Percentiles rank a stretch among this genome's conserved stretches.
phyloP scores from a whole-genome alignment of 2,329 filamentous ascomycete genomes.

The Phialemoniopsis sp. region DNA sequence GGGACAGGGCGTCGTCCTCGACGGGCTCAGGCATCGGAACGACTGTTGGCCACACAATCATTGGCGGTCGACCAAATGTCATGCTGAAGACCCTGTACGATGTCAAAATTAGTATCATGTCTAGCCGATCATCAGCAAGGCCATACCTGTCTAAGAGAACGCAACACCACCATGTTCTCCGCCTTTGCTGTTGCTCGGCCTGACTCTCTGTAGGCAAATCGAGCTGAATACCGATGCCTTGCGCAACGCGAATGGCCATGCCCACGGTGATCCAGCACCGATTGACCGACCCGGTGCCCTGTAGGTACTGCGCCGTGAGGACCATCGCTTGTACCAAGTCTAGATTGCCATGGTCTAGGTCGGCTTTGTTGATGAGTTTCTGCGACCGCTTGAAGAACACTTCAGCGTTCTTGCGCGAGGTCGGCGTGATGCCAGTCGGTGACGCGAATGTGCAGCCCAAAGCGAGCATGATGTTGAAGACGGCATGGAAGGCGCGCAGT shows the following conservation, averaged over 20 bases:
- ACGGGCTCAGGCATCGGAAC: constrained; percentile 1
- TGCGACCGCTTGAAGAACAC: constrained; percentile 28
- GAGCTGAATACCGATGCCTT: constrained; percentile 25
- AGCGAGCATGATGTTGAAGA: constrained; percentile 3
- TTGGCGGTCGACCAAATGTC: constrained; percentile 1
- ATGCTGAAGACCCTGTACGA: background rate
- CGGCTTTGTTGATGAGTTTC: constrained; percentile 27
- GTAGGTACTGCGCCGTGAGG: constrained; percentile 29
- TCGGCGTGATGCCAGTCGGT: constrained; percentile 2
- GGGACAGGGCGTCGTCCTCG: background rate
- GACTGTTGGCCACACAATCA: constrained; percentile 2
- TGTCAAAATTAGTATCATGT: too few species aligned
- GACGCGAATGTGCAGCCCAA: constrained; percentile 1
- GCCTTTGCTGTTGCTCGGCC: background rate
- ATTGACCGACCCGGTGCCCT: constrained; percentile 32
- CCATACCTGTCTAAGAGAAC: background rate
- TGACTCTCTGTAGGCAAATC: background rate
- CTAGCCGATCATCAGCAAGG: too few species aligned
- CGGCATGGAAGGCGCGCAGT: constrained; percentile 1
- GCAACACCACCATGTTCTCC: constrained; percentile 3
- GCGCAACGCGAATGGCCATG: constrained; percentile 32
- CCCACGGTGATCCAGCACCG: constrained; percentile 38
- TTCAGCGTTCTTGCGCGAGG: constrained; percentile 19
- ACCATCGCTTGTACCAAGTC: constrained; percentile 35
- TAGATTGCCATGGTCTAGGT: constrained; percentile 28